Evolutionary conservation across 352 stramenopile genomes (phyloP), one percentile per base, ranked within the genome.

Genomic region (Phytophthora pini): DNA sequence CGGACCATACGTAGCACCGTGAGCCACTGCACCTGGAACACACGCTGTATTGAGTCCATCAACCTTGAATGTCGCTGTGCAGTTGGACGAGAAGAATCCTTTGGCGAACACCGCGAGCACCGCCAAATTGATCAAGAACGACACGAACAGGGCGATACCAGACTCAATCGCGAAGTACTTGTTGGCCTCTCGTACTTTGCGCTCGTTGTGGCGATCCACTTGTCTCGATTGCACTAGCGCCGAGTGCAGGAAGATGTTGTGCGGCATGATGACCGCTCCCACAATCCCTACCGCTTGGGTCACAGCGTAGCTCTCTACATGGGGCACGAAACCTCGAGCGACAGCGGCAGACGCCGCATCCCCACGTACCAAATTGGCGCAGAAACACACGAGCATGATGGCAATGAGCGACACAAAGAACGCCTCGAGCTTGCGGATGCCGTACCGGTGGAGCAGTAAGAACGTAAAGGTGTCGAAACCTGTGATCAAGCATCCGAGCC

Each of bases 171-270:
- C 90, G 63, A 97, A 98, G 65, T 97, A 98, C 50, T 94, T 92
- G 76, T 96, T 97, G 7, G 92, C 92, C 62, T 97, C 83, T 22
- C 59, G 64, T 29, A 97, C 77, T 44, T 91, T 90, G 29, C 69
- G 76, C 5, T 24, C 32, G 61, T 92, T 76, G 11, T 66, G 52
- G 15, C 72, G 79, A 57, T 93, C 72, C 3, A 93, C 58, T 15
- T 76, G 58, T 2, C 36, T 53, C 0, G 79, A 77, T 48, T 90
- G 90, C 24, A 98, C 88, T 1, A 98, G 79, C 12, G 87, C 95
- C 7, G 91, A 98, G 69, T 99, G 95, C 29, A 99, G 72, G 65
- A 97, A 98, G 22, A 99, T 82, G 55, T 99, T 98, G 78, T 98
- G 93, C 1, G 96, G 96, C 96, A 99, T 99, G 77, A 98, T 97